Base-by-base conservation (phyloP, 148 eudicot species). In the Cornus controversa region DNA sequence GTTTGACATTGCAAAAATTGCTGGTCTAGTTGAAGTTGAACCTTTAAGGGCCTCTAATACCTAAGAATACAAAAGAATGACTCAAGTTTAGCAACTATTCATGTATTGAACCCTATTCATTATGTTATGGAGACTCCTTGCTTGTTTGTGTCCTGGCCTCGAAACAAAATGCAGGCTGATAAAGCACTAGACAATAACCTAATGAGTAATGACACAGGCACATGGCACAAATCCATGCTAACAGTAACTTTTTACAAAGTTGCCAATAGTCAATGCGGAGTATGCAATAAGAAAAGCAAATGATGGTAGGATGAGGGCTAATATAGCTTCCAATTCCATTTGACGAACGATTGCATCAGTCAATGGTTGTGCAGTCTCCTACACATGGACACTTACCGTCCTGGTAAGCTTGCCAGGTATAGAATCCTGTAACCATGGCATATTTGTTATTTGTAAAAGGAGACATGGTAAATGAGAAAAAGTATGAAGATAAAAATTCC, bases 1-100 rank as follows among this genome's bases (percentile, higher is more conserved):
- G 84, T 96, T 96, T 69, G 99, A 96, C 99, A 96, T 93, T 10
- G 99, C 91, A 82, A 96, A 96, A 77, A 96, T 91, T 76, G 98
- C 99, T 75, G 99, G 99, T 83, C 91, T 86, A 20, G 99, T 90
- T 16, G 98, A 91, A 68, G 97, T 93, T 75, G 98, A 91, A 69
- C 63, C 82, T 83, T 90, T 96, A 23, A 96, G 89, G 70, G 98
- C 99, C 78, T 95, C 98, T 80, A 93, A 82, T 63, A 95, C 99
- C 98, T 95, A 81, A 62, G n/a, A 70, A 73, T 75, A 18, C 29
- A 57, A 67, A 20, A 47, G 53, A 22, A 72, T 40, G 4, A 78
- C 27, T 75, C 74, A 5, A 73, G 23, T 71, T 40, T 67, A 50
- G 47, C 78, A 45, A 28, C 36, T 67, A 45, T 20, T 11, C 18